Conservation (phyloP, 192 early-diverging fungal species). For the Coemansia sp. region DNA sequence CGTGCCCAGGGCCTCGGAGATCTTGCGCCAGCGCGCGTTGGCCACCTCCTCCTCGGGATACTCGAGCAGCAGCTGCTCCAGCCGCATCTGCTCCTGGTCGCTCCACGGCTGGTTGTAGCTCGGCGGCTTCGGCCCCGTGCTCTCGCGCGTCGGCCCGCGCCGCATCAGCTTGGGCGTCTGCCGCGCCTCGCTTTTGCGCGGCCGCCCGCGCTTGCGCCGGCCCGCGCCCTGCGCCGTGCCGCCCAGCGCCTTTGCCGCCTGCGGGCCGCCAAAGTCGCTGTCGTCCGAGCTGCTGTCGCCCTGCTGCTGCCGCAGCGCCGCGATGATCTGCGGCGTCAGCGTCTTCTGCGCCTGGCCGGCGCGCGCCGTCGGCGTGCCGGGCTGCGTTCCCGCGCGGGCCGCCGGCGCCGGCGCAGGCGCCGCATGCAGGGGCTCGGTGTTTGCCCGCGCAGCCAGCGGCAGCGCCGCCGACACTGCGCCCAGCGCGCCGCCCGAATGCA, state of each 20-base stretch:
- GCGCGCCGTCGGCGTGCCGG: conserved; percentile 8
- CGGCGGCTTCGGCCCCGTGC: conserved; percentile 46
- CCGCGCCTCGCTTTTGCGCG: conserved; percentile 3
- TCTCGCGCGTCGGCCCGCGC: conserved; percentile 15
- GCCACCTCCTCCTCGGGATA: conserved; percentile 71
- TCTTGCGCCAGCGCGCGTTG: conserved; percentile 66
- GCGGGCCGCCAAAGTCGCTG: conserved; percentile 13
- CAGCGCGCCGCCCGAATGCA: too few species aligned
- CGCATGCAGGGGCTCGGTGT: conserved; percentile 34
- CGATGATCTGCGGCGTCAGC: conserved; percentile 46
- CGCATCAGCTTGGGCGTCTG: not conserved
- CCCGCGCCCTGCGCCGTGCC: not conserved
- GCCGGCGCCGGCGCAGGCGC: not conserved
- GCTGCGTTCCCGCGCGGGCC: not conserved
- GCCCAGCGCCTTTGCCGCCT: conserved; percentile 8
- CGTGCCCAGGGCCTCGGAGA: conserved; percentile 63
- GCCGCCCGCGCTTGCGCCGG: conserved; percentile 6
- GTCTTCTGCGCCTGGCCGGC: conserved; percentile 40
- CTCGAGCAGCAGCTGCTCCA: conserved; percentile 58
- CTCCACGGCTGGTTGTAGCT: conserved; percentile 67
- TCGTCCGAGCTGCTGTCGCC: conserved; percentile 6
- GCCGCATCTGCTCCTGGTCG: conserved; percentile 61
- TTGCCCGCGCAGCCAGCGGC: conserved; percentile 16
- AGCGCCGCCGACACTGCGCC: not conserved
- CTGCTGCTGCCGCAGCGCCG: conserved; percentile 22